phyloP scores from a whole-genome alignment of 768 basidiomycete species.

The Epithele typhae region DNA sequence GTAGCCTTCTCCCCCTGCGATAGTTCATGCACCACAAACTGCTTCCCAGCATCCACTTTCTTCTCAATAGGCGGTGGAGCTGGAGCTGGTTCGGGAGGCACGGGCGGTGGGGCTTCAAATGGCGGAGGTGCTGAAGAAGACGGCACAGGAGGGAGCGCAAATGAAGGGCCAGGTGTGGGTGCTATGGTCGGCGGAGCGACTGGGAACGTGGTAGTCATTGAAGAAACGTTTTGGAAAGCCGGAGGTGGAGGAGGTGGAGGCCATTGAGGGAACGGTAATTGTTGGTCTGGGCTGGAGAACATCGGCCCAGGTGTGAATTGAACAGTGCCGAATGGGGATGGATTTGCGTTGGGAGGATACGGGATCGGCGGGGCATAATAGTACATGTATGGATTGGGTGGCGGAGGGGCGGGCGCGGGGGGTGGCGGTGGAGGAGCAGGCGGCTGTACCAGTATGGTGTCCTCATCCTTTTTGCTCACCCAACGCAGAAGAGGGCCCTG shows the following conservation, averaged over 20 bases:
- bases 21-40: slow-evolving; percentile 68
- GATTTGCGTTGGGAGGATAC: no score
- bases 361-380: neutral
- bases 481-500: slow-evolving; percentile 69
- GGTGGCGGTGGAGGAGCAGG: slow-evolving; percentile 24
- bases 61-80: slow-evolving; percentile 26
- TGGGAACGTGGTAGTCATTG: neutral
- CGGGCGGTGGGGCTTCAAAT: slow-evolving; percentile 20
- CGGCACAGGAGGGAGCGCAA: neutral
- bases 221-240: neutral
- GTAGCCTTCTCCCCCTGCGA: slow-evolving; percentile 42
- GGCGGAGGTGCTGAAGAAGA: neutral
- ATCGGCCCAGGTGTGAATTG: no score
- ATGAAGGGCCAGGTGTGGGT: neutral
- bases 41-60: slow-evolving; percentile 54
- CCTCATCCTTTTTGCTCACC: slow-evolving; percentile 62
- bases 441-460: slow-evolving; percentile 38
- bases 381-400: neutral
- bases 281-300: no score
- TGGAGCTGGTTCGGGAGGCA: neutral
- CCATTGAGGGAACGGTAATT: slow-evolving; percentile 11
- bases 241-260: slow-evolving; percentile 1
- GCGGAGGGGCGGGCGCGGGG: neutral
- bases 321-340: no score
- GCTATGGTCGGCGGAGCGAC: neutral